phyloP scores from a whole-genome alignment of 805 yeast genomes.

The Sungouiozyma intestinalis region DNA sequence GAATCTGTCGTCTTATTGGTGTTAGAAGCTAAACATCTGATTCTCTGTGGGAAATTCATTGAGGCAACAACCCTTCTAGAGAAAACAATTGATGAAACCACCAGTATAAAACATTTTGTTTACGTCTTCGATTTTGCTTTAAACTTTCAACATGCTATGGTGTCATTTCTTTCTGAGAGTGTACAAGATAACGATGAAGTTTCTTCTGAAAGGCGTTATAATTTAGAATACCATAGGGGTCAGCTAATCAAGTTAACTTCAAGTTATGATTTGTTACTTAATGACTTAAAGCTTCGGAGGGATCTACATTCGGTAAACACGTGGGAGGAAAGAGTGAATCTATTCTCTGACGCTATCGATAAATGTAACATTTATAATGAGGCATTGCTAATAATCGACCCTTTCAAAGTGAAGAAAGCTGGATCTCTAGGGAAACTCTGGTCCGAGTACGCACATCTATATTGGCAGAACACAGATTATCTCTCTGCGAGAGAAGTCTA shows the following conservation, averaged over 20 bases:
- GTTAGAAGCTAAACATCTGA: constrained; percentile 39
- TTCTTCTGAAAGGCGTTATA: constrained; percentile 31
- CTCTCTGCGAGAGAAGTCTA: constrained; percentile 52
- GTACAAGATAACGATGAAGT: neutral
- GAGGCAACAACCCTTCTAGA: constrained; percentile 37
- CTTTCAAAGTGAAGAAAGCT: constrained; percentile 34
- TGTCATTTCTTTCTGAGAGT: constrained; percentile 1
- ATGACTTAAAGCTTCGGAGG: constrained; percentile 56
- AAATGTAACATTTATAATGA: constrained; percentile 42
- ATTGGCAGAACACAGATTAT: constrained; percentile 44
- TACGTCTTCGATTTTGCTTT: constrained; percentile 51
- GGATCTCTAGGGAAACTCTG: constrained; percentile 50
- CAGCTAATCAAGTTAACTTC: constrained; percentile 46
- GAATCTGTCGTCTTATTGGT: constrained; percentile 43
- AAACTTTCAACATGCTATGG: constrained; percentile 35
- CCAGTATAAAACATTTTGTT: constrained; percentile 52
- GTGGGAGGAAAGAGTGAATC: constrained; percentile 56
- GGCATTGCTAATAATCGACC: constrained; percentile 60
- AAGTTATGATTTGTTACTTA: constrained; percentile 47
- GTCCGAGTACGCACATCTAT: constrained; percentile 58
- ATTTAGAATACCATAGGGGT: constrained; percentile 31
- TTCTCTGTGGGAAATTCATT: constrained; percentile 24
- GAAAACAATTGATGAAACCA: constrained; percentile 30
- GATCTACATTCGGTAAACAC: constrained; percentile 48
- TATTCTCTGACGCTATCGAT: constrained; percentile 33